phyloP scores from a whole-genome alignment of 164 flowering plant species.

The Annona squamosa region DNA sequence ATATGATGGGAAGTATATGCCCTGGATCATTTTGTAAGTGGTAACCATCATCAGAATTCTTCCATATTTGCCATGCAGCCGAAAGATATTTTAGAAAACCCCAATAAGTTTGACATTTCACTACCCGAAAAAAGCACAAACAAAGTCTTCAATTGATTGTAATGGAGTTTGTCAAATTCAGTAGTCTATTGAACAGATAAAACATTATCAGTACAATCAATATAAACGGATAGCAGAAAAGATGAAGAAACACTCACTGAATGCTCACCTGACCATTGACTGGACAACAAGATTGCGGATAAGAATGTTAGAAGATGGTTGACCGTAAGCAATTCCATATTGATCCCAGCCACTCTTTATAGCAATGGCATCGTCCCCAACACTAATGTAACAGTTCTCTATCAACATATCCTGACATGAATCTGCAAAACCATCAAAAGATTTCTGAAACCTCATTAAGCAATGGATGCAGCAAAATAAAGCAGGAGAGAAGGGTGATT shows the following conservation, averaged over 20 bases:
- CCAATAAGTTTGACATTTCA: too few species aligned
- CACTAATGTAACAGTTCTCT: constrained; percentile 91
- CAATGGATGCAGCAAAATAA: neutral
- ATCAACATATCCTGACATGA: constrained; percentile 89
- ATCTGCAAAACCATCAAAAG: constrained; percentile 37
- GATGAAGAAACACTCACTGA: neutral
- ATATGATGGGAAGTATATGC: too few species aligned
- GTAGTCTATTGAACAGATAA: too few species aligned
- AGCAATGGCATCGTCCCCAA: constrained; percentile 96
- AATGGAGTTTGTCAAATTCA: too few species aligned
- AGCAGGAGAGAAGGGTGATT: neutral
- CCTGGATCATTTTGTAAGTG: too few species aligned
- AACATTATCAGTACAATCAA: too few species aligned
- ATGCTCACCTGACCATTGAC: constrained; percentile 81
- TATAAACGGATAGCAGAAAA: too few species aligned
- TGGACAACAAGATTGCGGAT: constrained; percentile 77
- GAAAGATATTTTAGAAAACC: too few species aligned
- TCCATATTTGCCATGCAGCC: too few species aligned
- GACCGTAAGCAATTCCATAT: constrained; percentile 79
- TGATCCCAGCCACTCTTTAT: constrained; percentile 99
- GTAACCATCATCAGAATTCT: too few species aligned
- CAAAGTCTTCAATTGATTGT: too few species aligned
- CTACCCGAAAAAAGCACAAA: too few species aligned
- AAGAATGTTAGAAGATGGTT: constrained; percentile 75
- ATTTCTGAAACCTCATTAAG: neutral